Percentiles rank a stretch among this genome's conserved stretches.
phyloP scores from a whole-genome alignment of 352 stramenopile species.

The Globisporangium polare region DNA sequence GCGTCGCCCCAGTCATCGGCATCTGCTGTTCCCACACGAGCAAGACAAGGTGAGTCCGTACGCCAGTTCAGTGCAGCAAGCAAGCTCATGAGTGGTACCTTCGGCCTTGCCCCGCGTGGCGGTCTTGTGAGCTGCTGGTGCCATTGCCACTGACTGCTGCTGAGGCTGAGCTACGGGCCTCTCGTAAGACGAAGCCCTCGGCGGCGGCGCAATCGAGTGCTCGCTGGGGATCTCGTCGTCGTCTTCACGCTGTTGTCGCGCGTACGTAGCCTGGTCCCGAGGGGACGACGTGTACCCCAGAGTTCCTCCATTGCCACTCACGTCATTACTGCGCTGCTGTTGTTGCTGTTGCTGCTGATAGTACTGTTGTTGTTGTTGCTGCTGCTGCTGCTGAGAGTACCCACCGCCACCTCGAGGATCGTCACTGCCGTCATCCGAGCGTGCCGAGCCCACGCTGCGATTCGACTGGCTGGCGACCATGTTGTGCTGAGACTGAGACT shows the following conservation, averaged over 20 bases:
- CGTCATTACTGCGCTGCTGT: constrained; percentile 23
- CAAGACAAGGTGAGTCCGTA: constrained; percentile 10
- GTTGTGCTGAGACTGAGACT: constrained; percentile 19
- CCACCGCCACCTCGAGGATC: constrained; percentile 1
- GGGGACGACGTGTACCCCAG: background rate
- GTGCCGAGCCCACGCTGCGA: constrained; percentile 17
- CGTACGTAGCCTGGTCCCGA: constrained; percentile 4
- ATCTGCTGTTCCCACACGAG: constrained; percentile 26
- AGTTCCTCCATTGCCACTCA: constrained; percentile 6
- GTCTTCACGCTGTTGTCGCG: constrained; percentile 22
- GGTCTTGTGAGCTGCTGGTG: constrained; percentile 27
- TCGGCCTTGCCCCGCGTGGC: constrained; percentile 40
- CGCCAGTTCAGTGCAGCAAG: constrained; percentile 10
- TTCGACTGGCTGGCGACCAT: constrained; percentile 13
- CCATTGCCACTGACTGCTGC: constrained; percentile 3
- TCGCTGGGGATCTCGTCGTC: constrained; percentile 29
- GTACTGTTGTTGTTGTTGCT: constrained; percentile 14
- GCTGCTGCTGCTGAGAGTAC: constrained; percentile 26
- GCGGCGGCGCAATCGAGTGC: constrained; percentile 29
- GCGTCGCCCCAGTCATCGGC: constrained; percentile 78
- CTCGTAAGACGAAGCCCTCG: constrained; percentile 29
- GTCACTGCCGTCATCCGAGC: constrained; percentile 30
- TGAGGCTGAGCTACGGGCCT: constrained; percentile 15
- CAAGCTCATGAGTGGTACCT: constrained; percentile 29
- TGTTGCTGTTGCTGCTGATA: constrained; percentile 22